These are phyloP conservation scores for Ophiostoma populinum DNA, from an alignment of 2,329 filamentous ascomycete genomes.

Conservation along the genomic window DNA sequence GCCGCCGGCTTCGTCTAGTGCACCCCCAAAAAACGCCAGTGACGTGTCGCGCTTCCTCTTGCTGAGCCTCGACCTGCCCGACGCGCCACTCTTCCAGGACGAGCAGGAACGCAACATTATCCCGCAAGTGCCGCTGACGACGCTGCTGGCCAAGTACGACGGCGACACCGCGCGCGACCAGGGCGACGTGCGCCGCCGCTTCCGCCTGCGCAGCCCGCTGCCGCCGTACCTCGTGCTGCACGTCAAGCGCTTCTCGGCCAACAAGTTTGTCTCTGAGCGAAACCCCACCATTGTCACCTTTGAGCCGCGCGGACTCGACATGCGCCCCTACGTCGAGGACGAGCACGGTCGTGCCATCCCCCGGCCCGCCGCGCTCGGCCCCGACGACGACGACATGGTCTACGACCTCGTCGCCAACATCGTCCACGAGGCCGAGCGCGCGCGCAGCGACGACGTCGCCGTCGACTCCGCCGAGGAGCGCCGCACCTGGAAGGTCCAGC, in stretches of 20 bases:
- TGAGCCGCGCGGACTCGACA: constrained; percentile 64
- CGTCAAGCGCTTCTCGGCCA: constrained; percentile 90
- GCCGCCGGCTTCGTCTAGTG: neutral
- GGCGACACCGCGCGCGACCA: constrained; percentile 76
- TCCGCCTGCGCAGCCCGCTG: constrained; percentile 75
- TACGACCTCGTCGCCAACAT: constrained; percentile 96
- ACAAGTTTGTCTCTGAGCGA: constrained; percentile 90
- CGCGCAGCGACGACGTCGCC: constrained; percentile 59
- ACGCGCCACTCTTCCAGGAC: constrained; percentile 90
- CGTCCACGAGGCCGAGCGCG: constrained; percentile 66
- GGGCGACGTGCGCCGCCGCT: constrained; percentile 72
- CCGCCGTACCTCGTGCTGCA: constrained; percentile 87
- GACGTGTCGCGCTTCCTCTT: constrained; percentile 72
- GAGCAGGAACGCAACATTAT: constrained; percentile 92
- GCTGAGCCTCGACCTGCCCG: constrained; percentile 79
- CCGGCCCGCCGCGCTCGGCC: constrained; percentile 77
- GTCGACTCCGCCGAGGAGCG: constrained; percentile 63
- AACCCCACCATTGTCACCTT: constrained; percentile 98
- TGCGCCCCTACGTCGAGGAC: constrained; percentile 81
- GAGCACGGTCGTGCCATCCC: constrained; percentile 44
- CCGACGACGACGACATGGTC: constrained; percentile 88
- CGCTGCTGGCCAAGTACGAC: constrained; percentile 83
- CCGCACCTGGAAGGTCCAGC: constrained; percentile 88
- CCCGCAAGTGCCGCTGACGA: constrained; percentile 70
- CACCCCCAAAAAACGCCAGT: constrained; percentile 38